Evolutionary conservation across 257 asterid species (phyloP).

Genomic region (Ocimum tenuiflorum): DNA sequence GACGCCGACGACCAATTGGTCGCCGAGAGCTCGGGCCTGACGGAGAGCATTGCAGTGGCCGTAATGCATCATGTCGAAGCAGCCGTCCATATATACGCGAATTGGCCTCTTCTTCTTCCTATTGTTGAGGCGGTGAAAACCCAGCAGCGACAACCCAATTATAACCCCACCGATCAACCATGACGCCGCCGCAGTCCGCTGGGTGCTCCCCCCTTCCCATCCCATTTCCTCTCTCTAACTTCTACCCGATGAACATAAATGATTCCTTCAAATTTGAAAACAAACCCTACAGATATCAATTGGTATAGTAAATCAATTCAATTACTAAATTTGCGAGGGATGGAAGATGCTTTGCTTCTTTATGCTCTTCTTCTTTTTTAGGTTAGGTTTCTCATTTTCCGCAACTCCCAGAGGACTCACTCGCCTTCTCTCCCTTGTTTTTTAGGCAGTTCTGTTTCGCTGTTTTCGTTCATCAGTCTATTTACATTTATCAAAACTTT

Average conservation of each 20-base stretch:
- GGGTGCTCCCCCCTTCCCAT: slow-evolving; percentile 37
- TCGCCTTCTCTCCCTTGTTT: too few relatives aligned
- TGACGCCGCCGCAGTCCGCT: slow-evolving; percentile 41
- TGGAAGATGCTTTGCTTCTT: neutral
- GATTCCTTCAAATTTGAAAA: neutral
- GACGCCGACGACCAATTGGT: slow-evolving; percentile 91
- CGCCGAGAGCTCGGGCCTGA: slow-evolving; percentile 95
- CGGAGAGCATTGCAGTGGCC: slow-evolving; percentile 99
- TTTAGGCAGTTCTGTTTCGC: too few relatives aligned
- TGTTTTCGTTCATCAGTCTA: too few relatives aligned
- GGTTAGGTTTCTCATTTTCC: neutral
- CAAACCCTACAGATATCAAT: neutral
- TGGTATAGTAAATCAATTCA: too few relatives aligned
- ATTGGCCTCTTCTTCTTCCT: slow-evolving; percentile 65
- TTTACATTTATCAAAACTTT: too few relatives aligned
- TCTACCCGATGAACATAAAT: neutral
- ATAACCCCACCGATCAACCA: slow-evolving; percentile 68
- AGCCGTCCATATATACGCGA: slow-evolving; percentile 96
- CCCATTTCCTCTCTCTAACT: slow-evolving; percentile 31
- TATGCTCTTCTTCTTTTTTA: neutral
- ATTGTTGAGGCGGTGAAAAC: slow-evolving; percentile 36
- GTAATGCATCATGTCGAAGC: slow-evolving; percentile 99
- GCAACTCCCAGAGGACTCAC: too few relatives aligned
- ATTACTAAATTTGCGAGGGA: too few relatives aligned
- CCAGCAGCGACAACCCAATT: slow-evolving; percentile 57